phyloP scores from a whole-genome alignment of 148 eudicot genomes.

The Vaccinium darrowii region DNA sequence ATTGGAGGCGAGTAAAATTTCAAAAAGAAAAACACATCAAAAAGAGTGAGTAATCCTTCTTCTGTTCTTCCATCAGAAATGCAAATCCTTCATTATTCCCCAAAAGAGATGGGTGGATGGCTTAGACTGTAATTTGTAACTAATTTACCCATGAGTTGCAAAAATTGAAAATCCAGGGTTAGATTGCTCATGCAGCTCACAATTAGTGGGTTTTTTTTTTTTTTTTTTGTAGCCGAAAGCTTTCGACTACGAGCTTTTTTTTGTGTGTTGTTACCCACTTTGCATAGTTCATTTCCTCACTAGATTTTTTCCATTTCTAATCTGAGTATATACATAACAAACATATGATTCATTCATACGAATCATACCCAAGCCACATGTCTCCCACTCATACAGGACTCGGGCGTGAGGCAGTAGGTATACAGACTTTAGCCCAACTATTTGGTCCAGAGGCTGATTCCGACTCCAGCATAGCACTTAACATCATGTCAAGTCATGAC shows the following conservation, averaged over 20 bases:
- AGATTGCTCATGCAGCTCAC: not conserved
- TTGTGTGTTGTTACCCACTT: not conserved
- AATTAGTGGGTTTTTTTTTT: not conserved
- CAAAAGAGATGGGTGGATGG: not conserved
- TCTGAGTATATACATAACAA: not conserved
- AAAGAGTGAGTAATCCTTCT: not conserved
- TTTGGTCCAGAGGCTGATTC: not conserved
- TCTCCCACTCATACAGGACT: not conserved
- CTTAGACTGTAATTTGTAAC: not conserved
- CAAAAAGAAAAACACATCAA: not conserved
- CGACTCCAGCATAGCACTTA: not conserved
- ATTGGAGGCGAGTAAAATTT: not conserved
- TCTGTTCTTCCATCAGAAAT: not conserved
- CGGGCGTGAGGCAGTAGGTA: not conserved
- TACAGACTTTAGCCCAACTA: not conserved
- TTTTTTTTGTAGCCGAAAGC: not conserved
- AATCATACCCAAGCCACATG: not conserved
- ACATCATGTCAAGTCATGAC: not conserved
- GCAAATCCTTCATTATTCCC: not conserved
- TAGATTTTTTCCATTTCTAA: not conserved
- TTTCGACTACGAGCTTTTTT: not conserved
- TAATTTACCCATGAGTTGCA: not conserved
- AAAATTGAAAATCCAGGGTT: not conserved
- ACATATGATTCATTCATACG: not conserved
- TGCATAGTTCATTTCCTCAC: not conserved